These are phyloP conservation scores for Tetracentron sinense DNA, from an alignment of 164 flowering plant species.

Conservation along the genomic window DNA sequence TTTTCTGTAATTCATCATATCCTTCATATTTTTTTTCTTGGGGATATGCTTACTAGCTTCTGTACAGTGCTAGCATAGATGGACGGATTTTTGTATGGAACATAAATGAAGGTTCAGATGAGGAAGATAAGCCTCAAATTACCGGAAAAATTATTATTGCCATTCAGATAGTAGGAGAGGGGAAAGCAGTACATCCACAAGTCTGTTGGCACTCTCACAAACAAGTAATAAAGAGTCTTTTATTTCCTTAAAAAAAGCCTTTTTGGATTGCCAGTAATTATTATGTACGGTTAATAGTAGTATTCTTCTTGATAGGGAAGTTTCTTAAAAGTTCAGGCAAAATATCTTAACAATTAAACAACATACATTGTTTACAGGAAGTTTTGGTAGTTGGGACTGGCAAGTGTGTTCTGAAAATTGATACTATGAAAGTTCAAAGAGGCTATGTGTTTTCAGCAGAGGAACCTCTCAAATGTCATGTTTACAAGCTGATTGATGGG, in stretches of 20 bases:
- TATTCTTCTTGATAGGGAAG: neutral
- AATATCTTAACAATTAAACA: too few relatives aligned
- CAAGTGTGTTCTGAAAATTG: slow-evolving; percentile 62
- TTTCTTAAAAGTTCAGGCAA: too few relatives aligned
- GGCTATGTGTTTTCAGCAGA: slow-evolving; percentile 59
- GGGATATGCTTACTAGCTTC: slow-evolving; percentile 8
- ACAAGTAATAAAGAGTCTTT: slow-evolving; percentile 49
- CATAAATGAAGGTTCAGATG: slow-evolving; percentile 81
- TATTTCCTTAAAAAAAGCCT: neutral
- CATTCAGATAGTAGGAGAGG: slow-evolving; percentile 63
- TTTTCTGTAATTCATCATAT: slow-evolving; percentile 1
- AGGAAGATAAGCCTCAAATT: slow-evolving; percentile 79
- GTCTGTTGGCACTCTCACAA: slow-evolving; percentile 98
- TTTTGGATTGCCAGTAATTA: neutral
- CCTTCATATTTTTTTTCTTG: slow-evolving; percentile 1
- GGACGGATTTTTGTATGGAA: slow-evolving; percentile 89
- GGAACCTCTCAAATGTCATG: slow-evolving; percentile 59
- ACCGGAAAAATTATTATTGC: slow-evolving; percentile 61
- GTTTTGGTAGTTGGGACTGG: slow-evolving; percentile 84
- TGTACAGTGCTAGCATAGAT: slow-evolving; percentile 74
- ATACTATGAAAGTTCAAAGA: slow-evolving; percentile 80
- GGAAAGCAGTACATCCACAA: slow-evolving; percentile 64
- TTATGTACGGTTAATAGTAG: neutral
- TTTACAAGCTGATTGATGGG: slow-evolving; percentile 79
- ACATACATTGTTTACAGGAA: too few relatives aligned